Evolutionary conservation across 225 moss, liverwort and hornwort species (phyloP), one percentile per base, ranked within the genome.

Genomic region (Neckera pumila): DNA sequence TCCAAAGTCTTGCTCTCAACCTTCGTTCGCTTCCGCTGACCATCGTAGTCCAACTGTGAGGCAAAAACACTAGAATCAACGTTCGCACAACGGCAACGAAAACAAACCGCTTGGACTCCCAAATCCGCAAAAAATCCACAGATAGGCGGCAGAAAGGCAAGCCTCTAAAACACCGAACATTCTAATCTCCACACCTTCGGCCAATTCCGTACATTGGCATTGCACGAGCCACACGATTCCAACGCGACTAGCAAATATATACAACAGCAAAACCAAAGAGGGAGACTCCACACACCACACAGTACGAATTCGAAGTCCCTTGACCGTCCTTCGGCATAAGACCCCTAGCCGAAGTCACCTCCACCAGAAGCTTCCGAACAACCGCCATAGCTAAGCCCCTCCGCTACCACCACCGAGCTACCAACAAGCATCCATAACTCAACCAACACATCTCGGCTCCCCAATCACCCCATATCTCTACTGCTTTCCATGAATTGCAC

Each of bases 11-110:
- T 92, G 28, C 75, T 47, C 85, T 95, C 94, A 65, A 93, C 92
- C 87, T 91, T 92, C 38, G 95, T 96, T 90, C 93, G 92, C 93
- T 91, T 93, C 11, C 94, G 92, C 91, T 97, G 96, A 23, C 96
- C 93, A 81, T 96, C 96, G 70, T 95, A 97, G 82, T 97, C 97
- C 90, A 97, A 85, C 95, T 96, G 93, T 9, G 22, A 60, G 66
- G 66, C 62, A 81, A 76, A 60, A 26, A 27, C 58, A 71, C 81
- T 16, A 87, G 80, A 87, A 72, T 38, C 17, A 17, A 67, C 78
- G 71, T 40, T 30, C 2, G 6, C 60, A 78, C 17, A 38, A 26
- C 59, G 6, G 38, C 71, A 12, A 58, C 38, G 8, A 19, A 36
- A 82, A 42, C 42, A 33, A 81, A 62, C 22, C 11, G 14, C 4